Evolutionary conservation across 352 stramenopile genomes (phyloP).

Genomic region (Pythium insidiosum): DNA sequence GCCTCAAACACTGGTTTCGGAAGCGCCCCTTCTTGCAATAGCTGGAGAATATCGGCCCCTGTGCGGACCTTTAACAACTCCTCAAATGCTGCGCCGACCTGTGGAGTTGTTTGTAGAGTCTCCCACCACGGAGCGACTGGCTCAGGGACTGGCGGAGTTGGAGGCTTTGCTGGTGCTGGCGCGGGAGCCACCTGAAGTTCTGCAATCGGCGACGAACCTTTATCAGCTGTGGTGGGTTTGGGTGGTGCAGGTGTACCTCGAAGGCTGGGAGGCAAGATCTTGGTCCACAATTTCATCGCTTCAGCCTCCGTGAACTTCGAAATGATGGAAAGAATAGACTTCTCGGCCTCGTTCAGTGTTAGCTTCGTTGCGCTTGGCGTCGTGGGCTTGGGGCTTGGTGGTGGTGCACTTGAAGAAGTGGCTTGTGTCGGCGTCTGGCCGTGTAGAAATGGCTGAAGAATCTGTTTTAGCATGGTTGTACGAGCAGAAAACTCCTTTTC

Average conservation of each 20-base stretch:
- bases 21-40: too few relatives aligned
- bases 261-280: constrained; percentile 20
- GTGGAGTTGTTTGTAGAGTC: too few relatives aligned
- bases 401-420: neutral
- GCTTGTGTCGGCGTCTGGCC: constrained; percentile 13
- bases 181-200: too few relatives aligned
- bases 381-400: constrained; percentile 5
- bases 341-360: constrained; percentile 7
- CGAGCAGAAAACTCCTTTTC: constrained; percentile 36
- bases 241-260: neutral
- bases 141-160: too few relatives aligned
- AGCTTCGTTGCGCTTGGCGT: constrained; percentile 2
- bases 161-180: too few relatives aligned
- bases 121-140: too few relatives aligned
- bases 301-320: constrained; percentile 18
- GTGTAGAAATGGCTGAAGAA: constrained; percentile 38
- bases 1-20: too few relatives aligned
- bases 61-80: too few relatives aligned
- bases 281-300: constrained; percentile 8
- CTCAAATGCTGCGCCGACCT: too few relatives aligned
- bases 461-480: constrained; percentile 38
- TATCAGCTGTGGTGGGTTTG: constrained; percentile 12
- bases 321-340: constrained; percentile 10
- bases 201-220: constrained; percentile 27
- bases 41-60: too few relatives aligned